Percentiles rank a stretch among this genome's conserved stretches.
These are phyloP conservation scores for Arabidopsis arenosa DNA, from an alignment of 345 rosid genomes.

Conservation along the genomic window DNA sequence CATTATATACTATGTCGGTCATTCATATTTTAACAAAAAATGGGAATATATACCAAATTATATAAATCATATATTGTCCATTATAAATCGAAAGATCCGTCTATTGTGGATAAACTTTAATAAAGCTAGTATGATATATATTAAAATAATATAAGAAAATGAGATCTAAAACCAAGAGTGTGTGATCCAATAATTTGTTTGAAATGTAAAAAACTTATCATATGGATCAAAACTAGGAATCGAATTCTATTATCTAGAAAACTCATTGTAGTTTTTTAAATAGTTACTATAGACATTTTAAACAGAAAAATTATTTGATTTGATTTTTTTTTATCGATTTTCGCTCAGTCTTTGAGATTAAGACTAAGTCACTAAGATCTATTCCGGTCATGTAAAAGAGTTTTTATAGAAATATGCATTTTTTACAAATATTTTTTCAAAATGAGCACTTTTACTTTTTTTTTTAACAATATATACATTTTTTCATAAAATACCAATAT, in stretches of 20 bases:
- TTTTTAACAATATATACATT: no score
- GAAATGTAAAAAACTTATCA: not conserved
- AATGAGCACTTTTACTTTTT: no score
- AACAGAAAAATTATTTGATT: no score
- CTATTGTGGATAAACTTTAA: not conserved
- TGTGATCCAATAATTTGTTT: not conserved
- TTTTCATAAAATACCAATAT: no score
- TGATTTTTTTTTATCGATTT: no score
- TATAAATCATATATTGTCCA: not conserved
- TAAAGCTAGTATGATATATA: not conserved
- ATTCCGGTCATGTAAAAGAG: no score
- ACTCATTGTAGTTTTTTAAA: no score
- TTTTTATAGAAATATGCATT: no score
- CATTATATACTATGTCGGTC: conserved; percentile 35
- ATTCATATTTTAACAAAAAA: not conserved
- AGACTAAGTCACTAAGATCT: no score
- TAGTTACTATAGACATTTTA: no score
- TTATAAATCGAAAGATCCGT: not conserved
- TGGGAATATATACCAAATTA: not conserved
- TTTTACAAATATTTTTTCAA: no score
- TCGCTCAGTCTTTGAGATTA: no score
- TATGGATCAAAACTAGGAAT: not conserved
- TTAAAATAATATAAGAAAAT: not conserved
- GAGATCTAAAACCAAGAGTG: not conserved
- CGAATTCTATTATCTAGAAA: not conserved